phyloP scores from a whole-genome alignment of 1,139 yeast genomes.

The Nakaseomyces kungkrabaensis region DNA sequence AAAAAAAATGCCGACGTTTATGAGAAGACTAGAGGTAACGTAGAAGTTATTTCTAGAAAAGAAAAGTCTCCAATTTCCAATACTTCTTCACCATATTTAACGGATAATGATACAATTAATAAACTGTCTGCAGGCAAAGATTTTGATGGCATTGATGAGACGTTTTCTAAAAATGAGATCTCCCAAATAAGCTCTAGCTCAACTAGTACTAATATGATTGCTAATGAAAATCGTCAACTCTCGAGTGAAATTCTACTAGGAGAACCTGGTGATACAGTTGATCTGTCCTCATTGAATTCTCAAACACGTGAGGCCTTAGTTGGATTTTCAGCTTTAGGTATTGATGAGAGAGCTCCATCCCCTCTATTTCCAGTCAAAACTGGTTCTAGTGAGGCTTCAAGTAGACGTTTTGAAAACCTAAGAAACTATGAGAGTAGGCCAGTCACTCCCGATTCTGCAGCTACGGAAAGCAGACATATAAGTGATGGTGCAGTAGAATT shows the following conservation, averaged over 20 bases:
- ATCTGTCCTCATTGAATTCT: slow-evolving; percentile 11
- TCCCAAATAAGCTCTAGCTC: not conserved
- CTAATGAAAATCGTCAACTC: slow-evolving; percentile 4
- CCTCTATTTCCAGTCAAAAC: not conserved
- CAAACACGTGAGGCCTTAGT: not conserved
- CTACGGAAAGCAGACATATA: not conserved
- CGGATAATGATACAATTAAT: slow-evolving; percentile 5
- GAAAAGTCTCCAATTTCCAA: not conserved
- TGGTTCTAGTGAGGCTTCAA: not conserved
- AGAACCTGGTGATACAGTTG: slow-evolving; percentile 24
- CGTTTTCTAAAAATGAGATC: slow-evolving; percentile 1
- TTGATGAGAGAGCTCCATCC: not conserved
- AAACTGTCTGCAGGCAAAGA: slow-evolving; percentile 2
- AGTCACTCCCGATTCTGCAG: not conserved
- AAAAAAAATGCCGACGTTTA: not conserved
- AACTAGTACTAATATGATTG: not conserved
- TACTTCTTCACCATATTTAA: slow-evolving; percentile 2
- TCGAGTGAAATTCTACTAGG: slow-evolving; percentile 23
- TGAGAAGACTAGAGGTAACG: slow-evolving; percentile 7
- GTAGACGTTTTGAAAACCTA: slow-evolving; percentile 1
- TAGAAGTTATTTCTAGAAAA: slow-evolving; percentile 6
- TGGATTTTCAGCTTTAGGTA: not conserved
- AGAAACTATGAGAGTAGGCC: not conserved
- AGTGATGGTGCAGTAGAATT: slow-evolving; percentile 1
- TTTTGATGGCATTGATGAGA: not conserved